phyloP scores from a whole-genome alignment of 2,329 filamentous ascomycete species.

The Phyllachora maydis region DNA sequence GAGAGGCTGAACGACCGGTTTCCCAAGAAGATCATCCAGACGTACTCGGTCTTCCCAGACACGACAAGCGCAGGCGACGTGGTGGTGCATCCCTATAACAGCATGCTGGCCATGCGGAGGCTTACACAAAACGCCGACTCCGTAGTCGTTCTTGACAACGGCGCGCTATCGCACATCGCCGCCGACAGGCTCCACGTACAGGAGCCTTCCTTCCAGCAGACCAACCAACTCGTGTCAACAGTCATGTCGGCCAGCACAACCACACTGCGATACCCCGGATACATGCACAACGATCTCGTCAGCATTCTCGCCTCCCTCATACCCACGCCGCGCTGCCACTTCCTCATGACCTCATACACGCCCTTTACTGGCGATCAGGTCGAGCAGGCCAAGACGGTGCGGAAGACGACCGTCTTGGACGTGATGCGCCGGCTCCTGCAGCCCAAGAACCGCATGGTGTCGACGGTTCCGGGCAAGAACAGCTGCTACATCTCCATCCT shows the following conservation, averaged over 20 bases:
- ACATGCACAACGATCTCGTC: constrained; percentile 99
- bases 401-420: constrained; percentile 93
- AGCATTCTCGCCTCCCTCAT: constrained; percentile 93
- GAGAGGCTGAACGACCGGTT: constrained; percentile 94
- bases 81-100: constrained; percentile 97
- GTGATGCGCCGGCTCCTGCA: constrained; percentile 92
- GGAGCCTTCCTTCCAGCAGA: constrained; percentile 90
- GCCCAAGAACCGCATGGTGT: constrained; percentile 98
- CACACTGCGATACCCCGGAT: constrained; percentile 87
- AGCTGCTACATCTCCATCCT: constrained; percentile 98
- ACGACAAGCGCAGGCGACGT: constrained; percentile 74
- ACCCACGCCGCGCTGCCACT: constrained; percentile 89
- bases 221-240: constrained; percentile 89
- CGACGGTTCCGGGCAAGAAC: constrained; percentile 83
- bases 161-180: constrained; percentile 79
- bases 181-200: constrained; percentile 88
- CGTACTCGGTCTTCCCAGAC: constrained; percentile 95
- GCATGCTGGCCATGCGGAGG: constrained; percentile 73
- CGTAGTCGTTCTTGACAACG: constrained; percentile 93
- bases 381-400: constrained; percentile 90
- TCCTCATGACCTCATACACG: constrained; percentile 96
- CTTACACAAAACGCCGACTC: constrained; percentile 94
- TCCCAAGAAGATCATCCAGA: constrained; percentile 97
- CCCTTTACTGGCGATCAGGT: constrained; percentile 94
- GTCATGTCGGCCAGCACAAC: constrained; percentile 98